These are phyloP conservation scores for Albugo candida DNA, from an alignment of 352 stramenopile species.

Conservation along the genomic window DNA sequence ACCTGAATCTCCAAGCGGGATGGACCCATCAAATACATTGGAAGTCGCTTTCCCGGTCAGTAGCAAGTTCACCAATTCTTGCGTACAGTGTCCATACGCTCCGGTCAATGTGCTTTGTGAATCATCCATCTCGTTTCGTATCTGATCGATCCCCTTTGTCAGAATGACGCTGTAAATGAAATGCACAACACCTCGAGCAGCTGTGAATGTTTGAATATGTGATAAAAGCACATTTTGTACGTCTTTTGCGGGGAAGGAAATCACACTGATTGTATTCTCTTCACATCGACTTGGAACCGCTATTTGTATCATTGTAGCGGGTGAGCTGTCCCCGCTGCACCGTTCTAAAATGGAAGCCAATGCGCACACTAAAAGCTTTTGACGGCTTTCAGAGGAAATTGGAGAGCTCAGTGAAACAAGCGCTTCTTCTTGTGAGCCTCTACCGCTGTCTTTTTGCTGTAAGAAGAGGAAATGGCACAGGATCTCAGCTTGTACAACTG, in stretches of 20 bases:
- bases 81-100: conserved; percentile 58
- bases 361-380: conserved; percentile 7
- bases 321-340: conserved; percentile 1
- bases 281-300: background rate
- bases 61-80: conserved; percentile 77
- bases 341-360: conserved; percentile 11
- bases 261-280: conserved; percentile 2
- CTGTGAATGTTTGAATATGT: conserved; percentile 14
- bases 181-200: conserved; percentile 33
- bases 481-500: conserved; percentile 54
- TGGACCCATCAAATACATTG: conserved; percentile 68
- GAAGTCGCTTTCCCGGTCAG: conserved; percentile 55
- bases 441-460: conserved; percentile 4
- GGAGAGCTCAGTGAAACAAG: background rate
- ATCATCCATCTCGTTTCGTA: conserved; percentile 66
- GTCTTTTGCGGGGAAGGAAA: conserved; percentile 1
- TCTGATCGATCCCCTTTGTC: conserved; percentile 20
- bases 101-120: conserved; percentile 26
- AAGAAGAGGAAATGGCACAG: conserved; percentile 33
- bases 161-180: conserved; percentile 51
- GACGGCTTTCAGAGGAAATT: conserved; percentile 1
- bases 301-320: background rate
- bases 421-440: conserved; percentile 3
- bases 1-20: conserved; percentile 56
- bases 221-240: conserved; percentile 1